Evolutionary conservation across 2,329 filamentous ascomycete species (phyloP).

Genomic region (Fusarium sulawesiense): DNA sequence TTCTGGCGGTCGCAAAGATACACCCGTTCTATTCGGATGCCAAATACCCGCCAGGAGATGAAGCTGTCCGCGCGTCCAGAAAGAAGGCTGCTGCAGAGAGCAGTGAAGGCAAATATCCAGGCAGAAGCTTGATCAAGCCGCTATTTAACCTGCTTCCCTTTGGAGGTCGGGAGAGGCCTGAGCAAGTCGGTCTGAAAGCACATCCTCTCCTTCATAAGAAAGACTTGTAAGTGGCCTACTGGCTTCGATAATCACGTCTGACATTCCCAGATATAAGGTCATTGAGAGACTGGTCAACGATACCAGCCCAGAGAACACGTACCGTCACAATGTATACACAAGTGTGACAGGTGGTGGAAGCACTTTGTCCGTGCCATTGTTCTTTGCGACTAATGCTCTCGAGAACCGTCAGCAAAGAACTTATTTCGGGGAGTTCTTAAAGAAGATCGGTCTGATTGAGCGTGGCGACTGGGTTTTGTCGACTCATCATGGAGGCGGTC

Average conservation of each 20-base stretch:
- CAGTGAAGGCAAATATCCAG: neutral
- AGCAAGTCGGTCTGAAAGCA: neutral
- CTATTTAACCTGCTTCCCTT: neutral
- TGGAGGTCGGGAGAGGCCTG: neutral
- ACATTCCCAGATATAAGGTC: conserved; percentile 47
- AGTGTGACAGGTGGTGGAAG: conserved; percentile 56
- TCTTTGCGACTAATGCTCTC: conserved; percentile 54
- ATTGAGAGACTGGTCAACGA: conserved; percentile 54
- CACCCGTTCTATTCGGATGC: conserved; percentile 52
- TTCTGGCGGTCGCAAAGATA: conserved; percentile 50
- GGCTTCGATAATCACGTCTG: rapidly evolving
- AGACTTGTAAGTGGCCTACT: conserved; percentile 33
- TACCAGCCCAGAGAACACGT: conserved; percentile 49
- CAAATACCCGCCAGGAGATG: conserved; percentile 48
- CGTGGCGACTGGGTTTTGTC: conserved; percentile 55
- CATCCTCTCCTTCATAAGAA: conserved; percentile 41
- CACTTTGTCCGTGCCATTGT: conserved; percentile 46
- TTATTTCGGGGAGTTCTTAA: conserved; percentile 49
- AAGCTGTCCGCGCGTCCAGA: conserved; percentile 7
- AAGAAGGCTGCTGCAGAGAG: neutral
- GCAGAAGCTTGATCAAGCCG: neutral
- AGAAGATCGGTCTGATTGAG: conserved; percentile 46
- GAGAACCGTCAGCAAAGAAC: conserved; percentile 57
- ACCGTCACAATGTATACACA: conserved; percentile 53
- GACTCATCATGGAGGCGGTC: conserved; percentile 49